Evolutionary conservation across 2,329 filamentous ascomycete species (phyloP), one percentile per base, ranked within the genome.

Genomic region (Conoideocrella luteorostrata): DNA sequence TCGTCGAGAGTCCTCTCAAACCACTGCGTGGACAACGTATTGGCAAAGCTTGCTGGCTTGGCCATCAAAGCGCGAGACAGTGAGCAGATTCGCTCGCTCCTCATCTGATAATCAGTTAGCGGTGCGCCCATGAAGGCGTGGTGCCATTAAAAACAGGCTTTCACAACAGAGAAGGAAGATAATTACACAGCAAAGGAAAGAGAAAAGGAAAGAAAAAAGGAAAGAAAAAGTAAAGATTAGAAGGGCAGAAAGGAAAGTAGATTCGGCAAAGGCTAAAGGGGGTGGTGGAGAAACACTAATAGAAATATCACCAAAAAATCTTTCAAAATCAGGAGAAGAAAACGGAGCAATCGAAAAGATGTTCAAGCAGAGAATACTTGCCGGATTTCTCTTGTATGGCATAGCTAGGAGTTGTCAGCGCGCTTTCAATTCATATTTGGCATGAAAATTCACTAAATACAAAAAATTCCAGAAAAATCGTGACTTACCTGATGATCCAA

Each of bases 1-100:
- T 93, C 87, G 55, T 93, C 87, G 28, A 95, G 74, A 1, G 83
- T 82, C 34, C 87, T 72, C 66, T 91, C 86, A 57, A 88, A 42
- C 61, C 60, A 64, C 39, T 64, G 60, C 34, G 52, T 52, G 10
- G 53, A 40, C 37, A 63, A 57, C 11, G 60, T 64, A 28, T 61
- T 57, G 22, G 57, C 54, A 39, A 64, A 44, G 22, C 26, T 40
- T 12, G 60, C 58, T 7, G 59, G 60, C 47, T 68, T 69, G 34
- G 66, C 60, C 36, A 68, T 53, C 5, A 73, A 63, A 50, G 74
- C 67, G 30, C 74, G 70, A 35, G 44, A 41, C 18, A 52, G 26
- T 20, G 37, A 42, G 39, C 40, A 50, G 33, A 51, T 47, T 39
- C 49, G 17, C 44, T 51, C 49, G 30, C 24, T 42, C 30, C 43